phyloP scores from a whole-genome alignment of 2,329 filamentous ascomycete genomes.

The Fusarium nanum region DNA sequence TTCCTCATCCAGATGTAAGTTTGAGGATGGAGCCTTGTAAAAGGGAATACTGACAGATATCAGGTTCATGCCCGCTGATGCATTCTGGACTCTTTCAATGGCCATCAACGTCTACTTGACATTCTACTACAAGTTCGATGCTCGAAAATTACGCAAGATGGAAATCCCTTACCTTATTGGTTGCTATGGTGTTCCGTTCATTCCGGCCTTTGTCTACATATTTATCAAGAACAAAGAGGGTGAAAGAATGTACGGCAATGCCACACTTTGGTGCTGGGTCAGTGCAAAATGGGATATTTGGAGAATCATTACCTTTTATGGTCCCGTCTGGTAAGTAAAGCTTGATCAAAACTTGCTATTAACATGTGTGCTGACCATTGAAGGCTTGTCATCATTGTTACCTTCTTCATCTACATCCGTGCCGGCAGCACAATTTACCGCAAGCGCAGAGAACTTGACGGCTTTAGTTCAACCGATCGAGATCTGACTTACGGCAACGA shows the following conservation, averaged over 20 bases:
- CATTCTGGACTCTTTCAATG: conserved; percentile 84
- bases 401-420: conserved; percentile 73
- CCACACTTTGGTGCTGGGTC: conserved; percentile 86
- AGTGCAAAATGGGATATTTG: conserved; percentile 73
- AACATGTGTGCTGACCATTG: conserved; percentile 24
- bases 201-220: conserved; percentile 75
- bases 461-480: conserved; percentile 62
- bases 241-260: conserved; percentile 75
- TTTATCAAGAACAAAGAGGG: conserved; percentile 68
- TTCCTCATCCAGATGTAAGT: conserved; percentile 85
- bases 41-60: conserved; percentile 26
- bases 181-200: conserved; percentile 79
- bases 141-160: conserved; percentile 70
- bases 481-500: conserved; percentile 54
- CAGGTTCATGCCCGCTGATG: conserved; percentile 83
- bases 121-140: conserved; percentile 79
- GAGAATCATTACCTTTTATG: conserved; percentile 81
- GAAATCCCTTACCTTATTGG: conserved; percentile 76
- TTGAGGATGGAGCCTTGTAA: not conserved
- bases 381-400: conserved; percentile 71
- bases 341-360: no score
- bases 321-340: conserved; percentile 70
- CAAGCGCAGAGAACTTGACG: conserved; percentile 71
- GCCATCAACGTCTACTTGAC: conserved; percentile 85
- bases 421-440: conserved; percentile 76